Conservation (phyloP, 139 green algal species). For the Spirogloea muscicola region DNA sequence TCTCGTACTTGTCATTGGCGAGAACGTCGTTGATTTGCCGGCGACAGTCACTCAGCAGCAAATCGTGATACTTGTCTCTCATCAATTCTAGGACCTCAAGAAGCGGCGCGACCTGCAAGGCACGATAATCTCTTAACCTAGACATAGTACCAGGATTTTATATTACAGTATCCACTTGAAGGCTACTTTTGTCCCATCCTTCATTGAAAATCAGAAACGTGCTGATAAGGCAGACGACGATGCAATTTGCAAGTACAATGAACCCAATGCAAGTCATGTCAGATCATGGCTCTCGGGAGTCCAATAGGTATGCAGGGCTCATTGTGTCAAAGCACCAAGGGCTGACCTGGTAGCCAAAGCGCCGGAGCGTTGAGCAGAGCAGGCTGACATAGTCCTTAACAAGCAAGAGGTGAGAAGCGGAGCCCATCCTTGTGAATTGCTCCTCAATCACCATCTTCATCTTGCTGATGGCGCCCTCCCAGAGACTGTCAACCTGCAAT, state of each 20-base stretch:
- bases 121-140: background rate
- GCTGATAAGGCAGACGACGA: background rate
- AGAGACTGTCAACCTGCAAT: conserved; percentile 39
- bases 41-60: conserved; percentile 37
- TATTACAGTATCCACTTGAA: background rate
- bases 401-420: conserved; percentile 27
- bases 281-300: background rate
- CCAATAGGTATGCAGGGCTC: background rate
- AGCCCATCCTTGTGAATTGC: conserved; percentile 34
- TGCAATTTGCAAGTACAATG: background rate
- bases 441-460: conserved; percentile 42
- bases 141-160: conserved; percentile 1
- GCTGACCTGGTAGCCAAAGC: conserved; percentile 42
- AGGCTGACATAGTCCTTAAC: conserved; percentile 45
- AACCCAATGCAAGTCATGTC: background rate
- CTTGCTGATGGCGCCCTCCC: conserved; percentile 28
- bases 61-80: conserved; percentile 47
- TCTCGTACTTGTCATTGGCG: conserved; percentile 42
- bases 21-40: conserved; percentile 40
- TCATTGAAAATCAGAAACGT: background rate
- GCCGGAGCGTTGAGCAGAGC: conserved; percentile 27
- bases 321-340: background rate
- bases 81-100: conserved; percentile 40
- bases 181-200: background rate
- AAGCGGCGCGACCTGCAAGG: conserved; percentile 28